Percentiles rank a stretch among this genome's conserved stretches.
These are phyloP conservation scores for Pyrenochaeta sp. DNA, from an alignment of 2,329 filamentous ascomycete species.

Conservation along the genomic window DNA sequence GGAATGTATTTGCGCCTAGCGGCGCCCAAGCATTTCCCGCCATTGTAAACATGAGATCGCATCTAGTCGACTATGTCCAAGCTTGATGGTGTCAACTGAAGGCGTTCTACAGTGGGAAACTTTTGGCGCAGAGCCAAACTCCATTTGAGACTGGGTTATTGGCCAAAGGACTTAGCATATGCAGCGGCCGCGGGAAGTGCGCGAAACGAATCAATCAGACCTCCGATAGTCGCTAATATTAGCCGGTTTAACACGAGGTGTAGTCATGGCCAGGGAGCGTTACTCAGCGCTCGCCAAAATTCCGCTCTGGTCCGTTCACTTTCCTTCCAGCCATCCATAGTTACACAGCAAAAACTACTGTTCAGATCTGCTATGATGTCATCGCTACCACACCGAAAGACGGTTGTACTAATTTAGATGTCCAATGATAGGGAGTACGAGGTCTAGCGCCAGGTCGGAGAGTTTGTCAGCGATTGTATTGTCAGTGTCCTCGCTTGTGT, in stretches of 20 bases:
- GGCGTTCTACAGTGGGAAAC: slow-evolving; percentile 9
- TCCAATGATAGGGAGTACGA: slow-evolving; percentile 16
- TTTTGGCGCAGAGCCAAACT: slow-evolving; percentile 19
- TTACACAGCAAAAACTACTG: slow-evolving; percentile 17
- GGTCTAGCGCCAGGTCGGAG: slow-evolving; percentile 22
- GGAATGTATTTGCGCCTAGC: slow-evolving; percentile 22
- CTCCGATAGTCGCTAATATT: slow-evolving; percentile 41
- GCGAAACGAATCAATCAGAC: slow-evolving; percentile 35
- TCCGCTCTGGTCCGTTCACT: slow-evolving; percentile 22
- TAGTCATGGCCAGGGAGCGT: slow-evolving; percentile 24
- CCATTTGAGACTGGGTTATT: slow-evolving; percentile 19
- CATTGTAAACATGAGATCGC: slow-evolving; percentile 11
- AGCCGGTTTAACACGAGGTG: slow-evolving; percentile 40
- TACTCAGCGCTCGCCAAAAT: slow-evolving; percentile 44
- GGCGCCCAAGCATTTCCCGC: slow-evolving; percentile 12
- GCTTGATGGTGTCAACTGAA: slow-evolving; percentile 12
- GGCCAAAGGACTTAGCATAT: slow-evolving; percentile 18
- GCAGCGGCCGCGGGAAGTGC: slow-evolving; percentile 17
- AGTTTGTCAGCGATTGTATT: slow-evolving; percentile 40
- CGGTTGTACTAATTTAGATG: slow-evolving; percentile 26
- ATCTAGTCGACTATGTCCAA: slow-evolving; percentile 12
- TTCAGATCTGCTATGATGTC: slow-evolving; percentile 34
- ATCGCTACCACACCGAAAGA: slow-evolving; percentile 19
- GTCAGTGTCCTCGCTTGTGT: slow-evolving; percentile 26
- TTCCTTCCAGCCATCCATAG: slow-evolving; percentile 13